Conservation (phyloP, 2,329 filamentous ascomycete species). For the Phoma sp. region DNA sequence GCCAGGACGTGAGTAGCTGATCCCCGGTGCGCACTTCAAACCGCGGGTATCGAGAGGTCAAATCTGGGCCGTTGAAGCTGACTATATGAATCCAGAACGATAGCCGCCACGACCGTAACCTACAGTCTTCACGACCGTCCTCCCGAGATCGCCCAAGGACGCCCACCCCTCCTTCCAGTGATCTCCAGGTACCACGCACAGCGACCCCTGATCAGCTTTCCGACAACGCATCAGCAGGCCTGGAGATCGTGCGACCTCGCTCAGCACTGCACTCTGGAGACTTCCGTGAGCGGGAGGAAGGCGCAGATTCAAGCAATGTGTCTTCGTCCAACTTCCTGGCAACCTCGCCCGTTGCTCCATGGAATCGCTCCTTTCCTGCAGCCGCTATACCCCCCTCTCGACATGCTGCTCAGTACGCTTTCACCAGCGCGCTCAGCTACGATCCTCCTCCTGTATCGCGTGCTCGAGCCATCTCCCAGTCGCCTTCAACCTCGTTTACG, state of each 20-base stretch:
- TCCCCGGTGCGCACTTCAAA: neutral
- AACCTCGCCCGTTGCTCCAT: constrained; percentile 65
- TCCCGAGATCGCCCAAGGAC: constrained; percentile 41
- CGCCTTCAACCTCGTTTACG: constrained; percentile 79
- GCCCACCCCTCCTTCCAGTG: constrained; percentile 45
- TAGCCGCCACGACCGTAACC: constrained; percentile 17
- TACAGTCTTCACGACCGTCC: constrained; percentile 27
- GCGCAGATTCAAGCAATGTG: constrained; percentile 22
- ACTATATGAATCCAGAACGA: constrained; percentile 28
- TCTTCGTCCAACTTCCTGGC: constrained; percentile 36
- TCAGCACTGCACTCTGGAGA: constrained; percentile 74
- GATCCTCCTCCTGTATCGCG: constrained; percentile 47
- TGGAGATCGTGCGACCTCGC: constrained; percentile 79
- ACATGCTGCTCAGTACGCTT: constrained; percentile 25
- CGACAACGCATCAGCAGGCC: constrained; percentile 42
- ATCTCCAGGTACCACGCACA: constrained; percentile 45
- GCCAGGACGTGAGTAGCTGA: constrained; percentile 59
- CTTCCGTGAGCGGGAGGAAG: constrained; percentile 60
- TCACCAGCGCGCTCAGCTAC: constrained; percentile 21
- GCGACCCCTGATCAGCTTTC: constrained; percentile 35
- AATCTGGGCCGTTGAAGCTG: constrained; percentile 16
- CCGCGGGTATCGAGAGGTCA: neutral
- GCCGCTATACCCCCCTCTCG: constrained; percentile 38
- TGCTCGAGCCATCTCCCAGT: constrained; percentile 58
- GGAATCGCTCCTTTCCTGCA: constrained; percentile 59